Conservation (phyloP, 306 rosid genomes). For the Rubus idaeus region DNA sequence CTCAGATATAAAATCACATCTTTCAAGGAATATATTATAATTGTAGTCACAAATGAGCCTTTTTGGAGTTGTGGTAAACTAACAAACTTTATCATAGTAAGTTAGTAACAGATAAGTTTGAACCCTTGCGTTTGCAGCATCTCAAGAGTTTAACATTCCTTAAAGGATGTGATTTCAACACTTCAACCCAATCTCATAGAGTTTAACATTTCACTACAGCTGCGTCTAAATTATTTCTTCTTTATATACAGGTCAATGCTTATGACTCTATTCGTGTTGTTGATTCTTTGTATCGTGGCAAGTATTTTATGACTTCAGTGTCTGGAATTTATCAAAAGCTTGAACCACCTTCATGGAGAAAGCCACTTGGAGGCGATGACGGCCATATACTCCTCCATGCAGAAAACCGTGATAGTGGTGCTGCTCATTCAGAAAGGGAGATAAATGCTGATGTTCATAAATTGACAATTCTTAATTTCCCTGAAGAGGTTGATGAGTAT, state of each 20-base stretch:
- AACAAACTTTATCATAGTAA: background rate
- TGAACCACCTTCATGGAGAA: constrained; percentile 45
- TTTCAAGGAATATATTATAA: background rate
- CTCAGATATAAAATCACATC: background rate
- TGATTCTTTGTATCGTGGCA: constrained; percentile 65
- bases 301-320: constrained; percentile 66
- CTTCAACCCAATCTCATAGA: background rate
- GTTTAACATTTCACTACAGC: background rate
- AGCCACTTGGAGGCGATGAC: constrained; percentile 30
- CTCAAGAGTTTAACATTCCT: background rate
- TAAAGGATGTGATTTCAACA: background rate
- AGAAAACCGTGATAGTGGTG: constrained; percentile 23
- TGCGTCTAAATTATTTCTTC: constrained; percentile 3
- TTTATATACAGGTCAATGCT: constrained; percentile 70
- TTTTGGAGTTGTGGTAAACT: background rate
- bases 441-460: constrained; percentile 53
- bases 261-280: constrained; percentile 67
- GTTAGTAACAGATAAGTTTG: background rate
- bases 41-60: background rate
- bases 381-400: constrained; percentile 24
- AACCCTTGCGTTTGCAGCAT: background rate
- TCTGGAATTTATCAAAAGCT: constrained; percentile 37
- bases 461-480: constrained; percentile 83
- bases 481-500: constrained; percentile 40
- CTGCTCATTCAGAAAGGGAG: constrained; percentile 35